Evolutionary conservation across 2,329 filamentous ascomycete genomes (phyloP), one percentile per base, ranked within the genome.

Genomic region (Fusarium lateritium): DNA sequence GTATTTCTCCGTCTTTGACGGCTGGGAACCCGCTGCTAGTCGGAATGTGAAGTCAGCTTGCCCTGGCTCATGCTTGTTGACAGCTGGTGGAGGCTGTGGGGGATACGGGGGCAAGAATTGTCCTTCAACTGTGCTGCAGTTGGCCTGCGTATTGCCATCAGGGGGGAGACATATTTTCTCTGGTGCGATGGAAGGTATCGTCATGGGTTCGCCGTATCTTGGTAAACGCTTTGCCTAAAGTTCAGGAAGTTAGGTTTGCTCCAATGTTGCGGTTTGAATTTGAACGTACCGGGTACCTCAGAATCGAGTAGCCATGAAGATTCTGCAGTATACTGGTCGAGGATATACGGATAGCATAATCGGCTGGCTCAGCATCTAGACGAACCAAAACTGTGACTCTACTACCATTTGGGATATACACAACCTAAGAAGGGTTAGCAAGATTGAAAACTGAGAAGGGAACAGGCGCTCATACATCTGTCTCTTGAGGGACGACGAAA

Each of bases 171-270:
- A 54, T 0, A 36, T 10, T 7, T 13, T 2, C n/a, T 46, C n/a
- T 10, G 39, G 51, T 1, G 17, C 8, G 5, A 17, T 19, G 26
- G 39, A 2, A 2, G 51, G 51, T 2, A 54, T 11, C 31, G 26
- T 6, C 52, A 60, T 60, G 6, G 57, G 36, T 3, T 60, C 38
- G 5, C 57, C 52, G 11, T 60, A 56, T 39, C 31, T 40, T 4
- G 51, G 28, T n/a, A 21, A 21, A 8, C 39, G 51, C 6, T 26
- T 54, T 2, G 21, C 17, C 51, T 54, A 3, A 6, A 19, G 28
- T 13, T 13, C 28, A 26, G 10, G 7, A 7, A 33, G 39, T 54
- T 9, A 54, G 21, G 33, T 9, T 8, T 6, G 2, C 8, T 11
- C 8, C 6, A 1, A 1, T 1, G 5, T 3, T 5, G 21, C 14